Evolutionary conservation across 768 basidiomycete genomes (phyloP).

Genomic region (Termitomyces sp.): DNA sequence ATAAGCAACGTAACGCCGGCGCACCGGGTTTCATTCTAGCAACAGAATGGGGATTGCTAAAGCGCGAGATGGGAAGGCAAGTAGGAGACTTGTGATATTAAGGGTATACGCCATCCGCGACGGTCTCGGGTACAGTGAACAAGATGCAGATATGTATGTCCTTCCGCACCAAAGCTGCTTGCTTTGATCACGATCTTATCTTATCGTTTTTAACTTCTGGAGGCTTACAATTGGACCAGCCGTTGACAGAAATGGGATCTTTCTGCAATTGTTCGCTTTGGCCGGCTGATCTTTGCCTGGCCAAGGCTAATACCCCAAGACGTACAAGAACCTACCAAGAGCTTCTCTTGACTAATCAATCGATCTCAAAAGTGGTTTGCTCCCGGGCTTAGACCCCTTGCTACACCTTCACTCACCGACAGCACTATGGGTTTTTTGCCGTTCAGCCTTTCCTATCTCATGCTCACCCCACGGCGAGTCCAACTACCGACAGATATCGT

Average conservation of each 20-base stretch:
- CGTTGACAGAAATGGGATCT: background rate
- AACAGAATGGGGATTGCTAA: background rate
- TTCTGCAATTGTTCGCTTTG: background rate
- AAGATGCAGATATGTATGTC: background rate
- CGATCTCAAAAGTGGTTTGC: background rate
- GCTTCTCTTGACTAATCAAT: slow-evolving; percentile 6
- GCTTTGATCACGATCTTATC: slow-evolving; percentile 2
- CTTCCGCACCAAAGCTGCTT: background rate
- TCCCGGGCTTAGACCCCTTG: background rate
- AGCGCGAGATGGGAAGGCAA: background rate
- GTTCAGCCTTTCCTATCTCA: slow-evolving; percentile 47
- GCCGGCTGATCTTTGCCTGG: background rate
- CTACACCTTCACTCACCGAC: background rate
- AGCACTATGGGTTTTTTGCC: slow-evolving; percentile 21
- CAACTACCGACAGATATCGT: slow-evolving; percentile 37
- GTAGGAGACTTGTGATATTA: background rate
- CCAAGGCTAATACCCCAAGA: background rate
- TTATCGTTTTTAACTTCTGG: background rate
- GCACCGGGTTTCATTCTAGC: slow-evolving; percentile 9
- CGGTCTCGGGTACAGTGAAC: slow-evolving; percentile 3
- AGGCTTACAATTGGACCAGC: background rate
- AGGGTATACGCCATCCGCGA: slow-evolving; percentile 1
- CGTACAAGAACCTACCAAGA: slow-evolving; percentile 1
- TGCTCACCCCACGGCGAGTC: slow-evolving; percentile 47
- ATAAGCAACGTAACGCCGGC: slow-evolving; percentile 5